A percentile compares a stretch with the other conserved stretches of the same genome.
These are phyloP conservation scores for Vigna mungo DNA, from an alignment of 306 rosid species.

Conservation along the genomic window DNA sequence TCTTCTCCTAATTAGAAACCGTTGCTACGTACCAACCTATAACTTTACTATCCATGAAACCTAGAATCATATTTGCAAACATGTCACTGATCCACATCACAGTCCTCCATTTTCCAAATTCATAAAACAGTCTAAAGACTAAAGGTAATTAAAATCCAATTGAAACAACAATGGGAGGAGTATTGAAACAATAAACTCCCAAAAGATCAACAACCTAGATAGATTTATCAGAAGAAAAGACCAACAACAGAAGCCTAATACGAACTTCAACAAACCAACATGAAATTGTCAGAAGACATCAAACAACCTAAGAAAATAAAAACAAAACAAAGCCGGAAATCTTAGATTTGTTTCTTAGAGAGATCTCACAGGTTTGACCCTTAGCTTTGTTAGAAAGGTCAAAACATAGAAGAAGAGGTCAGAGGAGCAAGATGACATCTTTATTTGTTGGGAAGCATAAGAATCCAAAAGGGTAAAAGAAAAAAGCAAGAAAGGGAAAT, in stretches of 20 bases:
- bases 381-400: background rate
- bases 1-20: background rate
- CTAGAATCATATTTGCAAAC: background rate
- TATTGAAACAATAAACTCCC: background rate
- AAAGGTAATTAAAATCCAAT: conserved; percentile 19
- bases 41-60: conserved; percentile 14
- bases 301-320: background rate
- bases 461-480: background rate
- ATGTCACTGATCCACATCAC: background rate
- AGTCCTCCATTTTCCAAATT: conserved; percentile 26
- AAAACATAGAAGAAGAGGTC: background rate
- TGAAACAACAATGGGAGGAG: background rate
- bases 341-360: background rate
- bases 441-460: background rate
- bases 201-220: background rate
- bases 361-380: background rate
- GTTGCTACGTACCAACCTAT: background rate
- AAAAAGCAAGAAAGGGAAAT: background rate
- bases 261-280: background rate
- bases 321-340: background rate
- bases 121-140: background rate
- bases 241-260: background rate
- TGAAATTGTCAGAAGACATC: background rate
- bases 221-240: background rate
- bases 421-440: conserved; percentile 1